phyloP scores from a whole-genome alignment of 2,329 filamentous ascomycete genomes.

The Domatiomyces globalis region DNA sequence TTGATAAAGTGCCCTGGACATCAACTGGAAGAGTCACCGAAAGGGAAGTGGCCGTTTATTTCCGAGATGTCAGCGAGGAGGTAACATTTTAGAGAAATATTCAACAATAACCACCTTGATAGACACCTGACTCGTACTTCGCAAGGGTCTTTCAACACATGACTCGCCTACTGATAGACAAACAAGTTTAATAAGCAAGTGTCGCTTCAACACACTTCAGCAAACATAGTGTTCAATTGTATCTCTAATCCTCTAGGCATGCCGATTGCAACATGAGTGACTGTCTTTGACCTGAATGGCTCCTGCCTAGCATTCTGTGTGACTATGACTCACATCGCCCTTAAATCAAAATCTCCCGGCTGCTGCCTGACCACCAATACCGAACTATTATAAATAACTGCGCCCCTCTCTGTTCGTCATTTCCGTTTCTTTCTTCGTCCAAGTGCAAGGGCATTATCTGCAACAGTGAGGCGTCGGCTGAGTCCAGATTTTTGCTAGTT shows the following conservation, averaged over 20 bases:
- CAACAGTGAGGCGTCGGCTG: constrained; percentile 28
- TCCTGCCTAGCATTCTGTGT: too few relatives aligned
- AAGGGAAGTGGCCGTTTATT: background rate
- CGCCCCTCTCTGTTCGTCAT: background rate
- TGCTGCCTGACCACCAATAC: background rate
- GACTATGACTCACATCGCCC: too few relatives aligned
- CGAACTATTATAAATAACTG: background rate
- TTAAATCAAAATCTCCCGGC: background rate
- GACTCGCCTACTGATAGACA: too few relatives aligned
- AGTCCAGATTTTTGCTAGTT: constrained; percentile 76
- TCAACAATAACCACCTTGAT: background rate
- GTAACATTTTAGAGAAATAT: background rate
- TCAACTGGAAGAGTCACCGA: background rate
- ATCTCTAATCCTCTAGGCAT: too few relatives aligned
- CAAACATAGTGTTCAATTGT: too few relatives aligned
- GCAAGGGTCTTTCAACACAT: too few relatives aligned
- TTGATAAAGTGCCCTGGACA: background rate
- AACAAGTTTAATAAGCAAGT: too few relatives aligned
- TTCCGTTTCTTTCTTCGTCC: background rate
- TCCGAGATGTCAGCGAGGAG: background rate
- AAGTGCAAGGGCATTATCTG: background rate
- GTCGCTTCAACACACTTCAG: too few relatives aligned
- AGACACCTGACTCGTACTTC: too few relatives aligned
- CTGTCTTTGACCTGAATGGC: too few relatives aligned
- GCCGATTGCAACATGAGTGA: too few relatives aligned